Evolutionary conservation across 257 asterid genomes (phyloP).

Genomic region (Nicotiana attenuata): DNA sequence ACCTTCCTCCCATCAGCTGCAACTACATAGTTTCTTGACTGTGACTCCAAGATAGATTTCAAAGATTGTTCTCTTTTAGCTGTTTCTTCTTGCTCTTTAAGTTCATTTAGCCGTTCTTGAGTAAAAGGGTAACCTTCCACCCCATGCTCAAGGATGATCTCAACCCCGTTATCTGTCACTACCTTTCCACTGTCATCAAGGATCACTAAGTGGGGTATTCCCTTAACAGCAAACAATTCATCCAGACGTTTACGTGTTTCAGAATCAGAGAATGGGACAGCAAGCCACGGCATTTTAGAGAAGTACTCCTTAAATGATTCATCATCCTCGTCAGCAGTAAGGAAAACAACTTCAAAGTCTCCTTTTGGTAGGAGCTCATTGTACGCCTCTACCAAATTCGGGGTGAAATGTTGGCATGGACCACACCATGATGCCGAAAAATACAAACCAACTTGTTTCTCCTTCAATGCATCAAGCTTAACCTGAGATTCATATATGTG

Average conservation of each 20-base stretch:
- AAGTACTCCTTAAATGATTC: constrained; percentile 61
- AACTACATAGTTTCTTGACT: constrained; percentile 59
- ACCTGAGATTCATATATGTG: constrained; percentile 34
- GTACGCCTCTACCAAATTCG: constrained; percentile 57
- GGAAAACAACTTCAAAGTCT: constrained; percentile 62
- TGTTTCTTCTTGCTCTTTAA: constrained; percentile 54
- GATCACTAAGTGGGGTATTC: constrained; percentile 77
- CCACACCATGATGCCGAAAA: constrained; percentile 99
- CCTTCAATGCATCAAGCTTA: constrained; percentile 41
- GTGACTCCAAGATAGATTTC: constrained; percentile 45
- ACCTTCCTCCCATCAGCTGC: constrained; percentile 69
- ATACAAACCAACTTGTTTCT: constrained; percentile 63
- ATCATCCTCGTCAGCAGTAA: constrained; percentile 55
- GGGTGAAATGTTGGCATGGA: constrained; percentile 77
- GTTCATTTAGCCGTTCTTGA: constrained; percentile 30
- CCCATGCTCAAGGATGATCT: constrained; percentile 47
- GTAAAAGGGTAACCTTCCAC: constrained; percentile 75
- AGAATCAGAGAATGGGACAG: constrained; percentile 75
- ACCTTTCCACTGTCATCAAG: constrained; percentile 54
- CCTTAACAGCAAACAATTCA: constrained; percentile 44
- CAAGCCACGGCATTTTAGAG: constrained; percentile 90
- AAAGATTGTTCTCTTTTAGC: constrained; percentile 69
- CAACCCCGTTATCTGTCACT: constrained; percentile 46
- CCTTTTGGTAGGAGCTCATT: constrained; percentile 44
- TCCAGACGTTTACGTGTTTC: constrained; percentile 43